Conservation (phyloP, 805 yeast species). For the Spathaspora gorwiae region DNA sequence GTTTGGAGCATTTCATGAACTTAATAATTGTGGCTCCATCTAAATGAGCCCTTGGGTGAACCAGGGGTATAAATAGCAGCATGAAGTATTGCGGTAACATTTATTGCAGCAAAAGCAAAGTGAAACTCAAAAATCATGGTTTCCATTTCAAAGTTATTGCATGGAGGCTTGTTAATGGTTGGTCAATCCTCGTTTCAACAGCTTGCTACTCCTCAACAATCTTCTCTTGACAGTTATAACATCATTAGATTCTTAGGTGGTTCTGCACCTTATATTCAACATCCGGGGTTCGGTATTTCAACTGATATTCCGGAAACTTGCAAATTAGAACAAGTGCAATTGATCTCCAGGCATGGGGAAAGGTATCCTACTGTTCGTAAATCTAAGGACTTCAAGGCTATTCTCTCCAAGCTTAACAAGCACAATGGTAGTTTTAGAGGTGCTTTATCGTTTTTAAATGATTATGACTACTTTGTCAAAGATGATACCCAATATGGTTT, state of each 20-base stretch:
- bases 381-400: constrained; percentile 15
- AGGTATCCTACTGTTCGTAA: constrained; percentile 42
- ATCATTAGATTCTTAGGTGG: constrained; percentile 48
- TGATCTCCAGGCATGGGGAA: constrained; percentile 73
- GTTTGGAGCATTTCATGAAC: too few relatives aligned
- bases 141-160: constrained; percentile 24
- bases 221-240: constrained; percentile 38
- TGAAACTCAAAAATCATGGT: constrained; percentile 19
- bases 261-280: constrained; percentile 48
- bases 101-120: not conserved
- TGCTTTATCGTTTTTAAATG: constrained; percentile 45
- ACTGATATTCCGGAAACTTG: constrained; percentile 44
- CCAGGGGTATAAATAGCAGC: not conserved
- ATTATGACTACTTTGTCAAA: constrained; percentile 42
- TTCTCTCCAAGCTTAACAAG: constrained; percentile 13
- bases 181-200: constrained; percentile 21
- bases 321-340: constrained; percentile 56
- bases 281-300: constrained; percentile 48
- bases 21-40: too few relatives aligned
- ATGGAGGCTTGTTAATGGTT: constrained; percentile 29
- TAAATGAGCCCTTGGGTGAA: not conserved
- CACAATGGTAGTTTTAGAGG: constrained; percentile 29
- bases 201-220: constrained; percentile 31
- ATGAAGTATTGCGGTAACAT: not conserved
- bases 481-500: constrained; percentile 34